These are phyloP conservation scores for Fomitopsis pinicola DNA, from an alignment of 1,284 basidiomycete genomes.

Conservation along the genomic window DNA sequence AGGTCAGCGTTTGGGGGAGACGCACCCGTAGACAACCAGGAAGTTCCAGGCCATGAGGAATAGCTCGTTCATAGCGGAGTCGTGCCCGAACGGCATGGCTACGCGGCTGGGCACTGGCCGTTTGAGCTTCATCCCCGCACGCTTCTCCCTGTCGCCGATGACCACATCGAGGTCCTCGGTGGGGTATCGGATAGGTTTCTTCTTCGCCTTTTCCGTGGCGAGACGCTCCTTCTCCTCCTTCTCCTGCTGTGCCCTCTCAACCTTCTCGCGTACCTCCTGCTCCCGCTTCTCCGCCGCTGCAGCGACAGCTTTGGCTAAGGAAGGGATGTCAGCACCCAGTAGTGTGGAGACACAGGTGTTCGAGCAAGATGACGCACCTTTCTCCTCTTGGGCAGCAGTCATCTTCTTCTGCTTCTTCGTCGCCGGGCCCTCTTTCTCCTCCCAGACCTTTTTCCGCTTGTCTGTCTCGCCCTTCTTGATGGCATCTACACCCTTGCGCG, in stretches of 20 bases:
- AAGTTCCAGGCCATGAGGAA: constrained; percentile 93
- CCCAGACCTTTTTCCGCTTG: constrained; percentile 85
- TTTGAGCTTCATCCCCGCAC: constrained; percentile 62
- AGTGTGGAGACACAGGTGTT: constrained; percentile 1
- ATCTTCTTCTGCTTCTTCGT: constrained; percentile 80
- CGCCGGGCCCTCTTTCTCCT: constrained; percentile 75
- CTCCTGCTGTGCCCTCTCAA: constrained; percentile 58
- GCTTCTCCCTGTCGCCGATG: constrained; percentile 73
- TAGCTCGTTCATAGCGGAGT: constrained; percentile 70
- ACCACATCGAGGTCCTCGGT: constrained; percentile 82
- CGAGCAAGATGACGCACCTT: constrained; percentile 40
- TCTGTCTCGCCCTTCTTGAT: constrained; percentile 86
- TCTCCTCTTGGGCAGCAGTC: constrained; percentile 64
- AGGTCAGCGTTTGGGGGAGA: constrained; percentile 8
- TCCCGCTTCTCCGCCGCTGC: constrained; percentile 55
- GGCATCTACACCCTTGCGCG: constrained; percentile 72
- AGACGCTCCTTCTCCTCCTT: constrained; percentile 70
- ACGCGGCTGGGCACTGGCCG: constrained; percentile 64
- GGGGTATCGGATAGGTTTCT: constrained; percentile 84
- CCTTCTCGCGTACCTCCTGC: constrained; percentile 62
- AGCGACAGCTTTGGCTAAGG: constrained; percentile 32
- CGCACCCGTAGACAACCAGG: constrained; percentile 86
- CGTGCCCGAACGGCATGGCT: constrained; percentile 74
- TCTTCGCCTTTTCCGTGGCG: constrained; percentile 79
- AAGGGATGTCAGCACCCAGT: constrained; percentile 5